phyloP scores from a whole-genome alignment of 1,284 basidiomycete genomes.

The Cutaneotrichosporon curvatum region DNA sequence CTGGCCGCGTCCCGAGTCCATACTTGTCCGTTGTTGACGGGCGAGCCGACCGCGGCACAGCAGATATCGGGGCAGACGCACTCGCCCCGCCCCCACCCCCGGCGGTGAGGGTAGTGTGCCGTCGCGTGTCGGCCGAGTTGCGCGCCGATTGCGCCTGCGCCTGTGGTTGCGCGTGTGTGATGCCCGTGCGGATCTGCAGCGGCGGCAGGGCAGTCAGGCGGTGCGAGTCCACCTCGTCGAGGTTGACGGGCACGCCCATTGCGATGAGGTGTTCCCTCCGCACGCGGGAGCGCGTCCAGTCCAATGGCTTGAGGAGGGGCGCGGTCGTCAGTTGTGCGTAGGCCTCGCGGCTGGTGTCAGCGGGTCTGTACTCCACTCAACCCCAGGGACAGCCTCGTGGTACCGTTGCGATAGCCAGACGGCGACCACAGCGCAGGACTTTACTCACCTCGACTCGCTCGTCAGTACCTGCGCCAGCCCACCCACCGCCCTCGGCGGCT shows the following conservation, averaged over 20 bases:
- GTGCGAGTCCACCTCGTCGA: constrained; percentile 76
- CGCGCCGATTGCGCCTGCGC: background rate
- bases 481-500: constrained; percentile 67
- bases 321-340: constrained; percentile 56
- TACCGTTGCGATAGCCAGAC: background rate
- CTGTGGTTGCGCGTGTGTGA: too few relatives aligned
- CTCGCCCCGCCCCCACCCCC: background rate
- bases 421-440: constrained; percentile 9
- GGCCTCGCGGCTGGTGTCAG: constrained; percentile 58
- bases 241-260: constrained; percentile 83
- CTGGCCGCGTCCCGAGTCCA: constrained; percentile 63
- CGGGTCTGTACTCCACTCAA: background rate
- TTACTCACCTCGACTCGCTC: constrained; percentile 55
- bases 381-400: background rate
- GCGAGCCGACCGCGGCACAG: constrained; percentile 37
- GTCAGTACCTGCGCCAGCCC: constrained; percentile 70
- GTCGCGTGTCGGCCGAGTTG: background rate
- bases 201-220: constrained; percentile 65
- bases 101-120: background rate
- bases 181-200: constrained; percentile 67
- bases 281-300: constrained; percentile 83
- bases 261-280: constrained; percentile 79
- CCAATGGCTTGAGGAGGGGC: constrained; percentile 60
- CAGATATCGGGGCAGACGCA: background rate
- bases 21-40: constrained; percentile 50